Evolutionary conservation across 2,329 filamentous ascomycete genomes (phyloP).

Genomic region (Spiromastix sp.): DNA sequence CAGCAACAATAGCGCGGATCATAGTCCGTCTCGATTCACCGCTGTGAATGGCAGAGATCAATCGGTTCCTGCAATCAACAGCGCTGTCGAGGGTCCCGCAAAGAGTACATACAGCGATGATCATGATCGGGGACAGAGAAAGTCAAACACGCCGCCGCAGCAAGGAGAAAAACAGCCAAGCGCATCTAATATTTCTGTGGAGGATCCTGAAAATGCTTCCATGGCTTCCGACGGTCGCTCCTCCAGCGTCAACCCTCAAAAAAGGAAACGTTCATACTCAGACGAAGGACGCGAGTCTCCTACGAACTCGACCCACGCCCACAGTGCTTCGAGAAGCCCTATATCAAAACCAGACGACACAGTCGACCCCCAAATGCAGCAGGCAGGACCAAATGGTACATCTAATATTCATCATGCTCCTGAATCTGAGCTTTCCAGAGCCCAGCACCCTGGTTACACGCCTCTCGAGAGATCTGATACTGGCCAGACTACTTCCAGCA

Average conservation of each 20-base stretch:
- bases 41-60: constrained; percentile 35
- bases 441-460: constrained; percentile 4
- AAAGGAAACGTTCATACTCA: constrained; percentile 58
- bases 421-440: constrained; percentile 10
- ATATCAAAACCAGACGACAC: constrained; percentile 27
- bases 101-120: constrained; percentile 10
- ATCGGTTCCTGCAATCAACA: constrained; percentile 7
- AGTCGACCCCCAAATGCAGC: constrained; percentile 15
- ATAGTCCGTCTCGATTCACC: constrained; percentile 36
- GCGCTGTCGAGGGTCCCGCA: constrained; percentile 10
- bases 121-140: constrained; percentile 13
- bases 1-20: constrained; percentile 26
- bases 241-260: constrained; percentile 32
- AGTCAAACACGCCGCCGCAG: constrained; percentile 16
- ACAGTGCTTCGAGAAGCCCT: constrained; percentile 27
- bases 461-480: constrained; percentile 2
- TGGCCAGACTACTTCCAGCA: constrained; percentile 2
- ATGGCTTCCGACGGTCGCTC: constrained; percentile 35
- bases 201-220: constrained; percentile 16
- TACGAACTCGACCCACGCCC: constrained; percentile 26
- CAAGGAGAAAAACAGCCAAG: constrained; percentile 39
- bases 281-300: constrained; percentile 34
- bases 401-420: constrained; percentile 11
- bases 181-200: constrained; percentile 29
- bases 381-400: constrained; percentile 13